phyloP scores from a whole-genome alignment of 495 filamentous ascomycete species.

The Staphylotrichum longicolle region DNA sequence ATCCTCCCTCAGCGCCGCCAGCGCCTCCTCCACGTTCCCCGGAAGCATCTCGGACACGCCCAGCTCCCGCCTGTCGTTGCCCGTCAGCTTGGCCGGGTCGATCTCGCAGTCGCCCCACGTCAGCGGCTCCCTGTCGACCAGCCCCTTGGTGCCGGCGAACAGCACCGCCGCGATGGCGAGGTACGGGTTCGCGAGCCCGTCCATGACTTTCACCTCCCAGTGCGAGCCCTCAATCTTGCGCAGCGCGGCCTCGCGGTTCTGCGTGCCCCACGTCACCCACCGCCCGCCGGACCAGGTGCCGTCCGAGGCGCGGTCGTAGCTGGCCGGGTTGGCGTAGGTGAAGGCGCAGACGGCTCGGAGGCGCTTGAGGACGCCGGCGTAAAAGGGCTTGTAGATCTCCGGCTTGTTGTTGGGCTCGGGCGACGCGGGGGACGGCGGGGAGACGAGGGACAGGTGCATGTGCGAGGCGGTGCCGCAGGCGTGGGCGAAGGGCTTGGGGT shows the following conservation, averaged over 20 bases:
- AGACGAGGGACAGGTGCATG: slow-evolving; percentile 63
- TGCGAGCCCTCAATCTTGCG: slow-evolving; percentile 59
- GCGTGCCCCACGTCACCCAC: slow-evolving; percentile 72
- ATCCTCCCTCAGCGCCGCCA: slow-evolving; percentile 50
- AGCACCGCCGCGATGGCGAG: slow-evolving; percentile 65
- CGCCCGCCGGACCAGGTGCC: slow-evolving; percentile 72
- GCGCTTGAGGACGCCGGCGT: slow-evolving; percentile 64
- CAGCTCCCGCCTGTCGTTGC: slow-evolving; percentile 48
- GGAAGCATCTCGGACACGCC: slow-evolving; percentile 57
- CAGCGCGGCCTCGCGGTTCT: slow-evolving; percentile 70
- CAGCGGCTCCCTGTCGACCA: slow-evolving; percentile 47
- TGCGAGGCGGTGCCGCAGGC: slow-evolving; percentile 65
- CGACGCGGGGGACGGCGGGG: slow-evolving; percentile 24
- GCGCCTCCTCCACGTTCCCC: slow-evolving; percentile 49
- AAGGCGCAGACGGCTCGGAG: slow-evolving; percentile 65
- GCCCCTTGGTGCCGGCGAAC: slow-evolving; percentile 61
- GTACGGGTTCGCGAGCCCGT: slow-evolving; percentile 74
- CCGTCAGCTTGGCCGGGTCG: slow-evolving; percentile 52
- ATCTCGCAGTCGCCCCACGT: slow-evolving; percentile 56
- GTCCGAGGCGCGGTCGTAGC: slow-evolving; percentile 63
- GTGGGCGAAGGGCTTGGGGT: slow-evolving; percentile 65
- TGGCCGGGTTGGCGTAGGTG: slow-evolving; percentile 55
- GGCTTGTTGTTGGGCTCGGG: slow-evolving; percentile 25
- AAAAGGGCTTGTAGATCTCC: slow-evolving; percentile 55
- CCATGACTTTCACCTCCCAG: slow-evolving; percentile 69